Evolutionary conservation across 257 asterid genomes (phyloP), one percentile per base, ranked within the genome.

Genomic region (Agastache rugosa): DNA sequence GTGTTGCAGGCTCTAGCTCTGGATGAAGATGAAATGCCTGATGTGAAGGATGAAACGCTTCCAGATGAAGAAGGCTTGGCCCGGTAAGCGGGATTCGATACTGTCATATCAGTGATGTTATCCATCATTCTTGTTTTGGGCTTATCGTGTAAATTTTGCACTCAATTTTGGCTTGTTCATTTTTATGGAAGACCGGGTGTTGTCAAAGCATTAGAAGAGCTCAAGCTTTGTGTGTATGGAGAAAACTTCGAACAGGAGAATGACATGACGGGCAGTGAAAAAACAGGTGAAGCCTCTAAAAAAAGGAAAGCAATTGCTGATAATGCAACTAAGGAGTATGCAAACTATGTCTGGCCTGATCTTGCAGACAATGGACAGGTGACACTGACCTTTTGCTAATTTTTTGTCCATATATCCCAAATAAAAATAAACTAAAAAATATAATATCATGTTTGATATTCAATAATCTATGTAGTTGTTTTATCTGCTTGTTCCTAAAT

Each of bases 31-130:
- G 97, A 95, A 81, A 87, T 95, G 88, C 99, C 99, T 45, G 97
- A 92, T 29, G 81, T 88, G 45, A 89, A 84, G 80, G 99, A 95
- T 71, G 98, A 92, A 85, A 95, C 99, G 35, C 87, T 92, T 81
- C 99, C 98, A 10, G 99, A 95, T 81, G 97, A 95, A 88, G 97
- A 92, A 82, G 98, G 99, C 75, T 77, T 95, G 86, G 78, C 93
- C 78, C 85, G 97, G 98, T 93, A 83, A 23, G 48, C 7, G 6
- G 8, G 48, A 61, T n/a, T 66, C 3, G 19, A 17, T 50, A 37
- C 25, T 41, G 23, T 34, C 17, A 37, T 51, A 16, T 55, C 61
- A 29, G 34, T 45, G 25, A 20, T 74, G 55, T 55, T 61, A 45
- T 78, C 55, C 63, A 41, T 47, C 44, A 31, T 48, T n/a, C 10